Base-by-base conservation (phyloP, 2,329 filamentous ascomycete genomes). In the Metarhizium brunneum region DNA sequence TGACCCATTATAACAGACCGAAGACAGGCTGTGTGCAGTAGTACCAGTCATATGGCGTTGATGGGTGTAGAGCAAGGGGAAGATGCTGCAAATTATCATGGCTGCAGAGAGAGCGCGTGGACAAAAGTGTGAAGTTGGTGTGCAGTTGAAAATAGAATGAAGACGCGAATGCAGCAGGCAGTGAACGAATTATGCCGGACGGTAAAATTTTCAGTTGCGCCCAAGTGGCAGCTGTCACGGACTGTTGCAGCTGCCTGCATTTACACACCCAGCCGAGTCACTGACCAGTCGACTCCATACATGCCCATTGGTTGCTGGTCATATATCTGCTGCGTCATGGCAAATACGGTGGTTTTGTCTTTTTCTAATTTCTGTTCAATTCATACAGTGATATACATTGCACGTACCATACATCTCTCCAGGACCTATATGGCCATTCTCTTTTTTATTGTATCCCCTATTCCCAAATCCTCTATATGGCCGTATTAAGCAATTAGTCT, bases 401-500 rank as follows among this genome's bases (percentile, higher is more conserved):
- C 64, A 63, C 63, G 64, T 63, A 47, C 53, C 50, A 45, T 52
- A 42, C 25, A 25, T 52, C 52, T 51, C 43, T 29, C 29, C 6
- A 36, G 38, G 43, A 54, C 40, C 40, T 13, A 42, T n/a, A 45
- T 47, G 32, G 16, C 42, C 30, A 18, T 49, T 50, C 32, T 13
- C 11, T 50, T 49, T 58, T 51, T 58, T 51, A 50, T 54, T 61
- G 59, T 63, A 60, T 62, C 59, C 54, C 58, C 53, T 56, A 52
- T 53, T 54, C 56, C 60, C 55, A 43, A 50, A 8, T 49, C 6
- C 38, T 50, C 16, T 54, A 47, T 47, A 53, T 30, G 30, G 30
- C 47, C 50, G 32, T 40, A 53, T 8, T 35, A 13, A 51, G 32
- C 36, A 53, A 16, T 30, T 84, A 92, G 65, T 92, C 88, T 58